Base-by-base conservation (phyloP, 2,329 filamentous ascomycete species). In the Cladophialophora exuberans region DNA sequence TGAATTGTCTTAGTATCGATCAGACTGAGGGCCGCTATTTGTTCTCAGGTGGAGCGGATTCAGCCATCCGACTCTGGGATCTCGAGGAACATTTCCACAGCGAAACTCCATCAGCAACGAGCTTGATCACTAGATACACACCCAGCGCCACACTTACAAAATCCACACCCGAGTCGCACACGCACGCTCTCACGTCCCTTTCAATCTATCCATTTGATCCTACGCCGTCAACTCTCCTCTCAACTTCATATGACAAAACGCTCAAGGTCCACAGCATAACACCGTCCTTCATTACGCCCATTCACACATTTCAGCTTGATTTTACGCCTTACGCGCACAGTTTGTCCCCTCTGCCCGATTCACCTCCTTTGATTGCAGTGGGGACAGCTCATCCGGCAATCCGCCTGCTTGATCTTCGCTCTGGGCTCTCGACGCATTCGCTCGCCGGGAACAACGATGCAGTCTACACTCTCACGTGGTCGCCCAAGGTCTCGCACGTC, bases 361-460 rank as follows among this genome's bases (percentile, higher is more conserved):
- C 52, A 75, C 83, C 48, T 80, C 78, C 96, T 0, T 81, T 96
- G 3, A 88, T 97, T 7, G 91, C 93, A 7, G 94, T 90, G 66
- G 92, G 89, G 0, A 95, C 91, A 0, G 90, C 95, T 61, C 86
- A 94, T 67, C 89, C 90, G 5, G 81, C 88, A 22, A 88, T 96
- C 11, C 85, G 91, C 13, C 82, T 97, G 5, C 84, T 97, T 4
- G 93, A 97, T 68, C 79, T 97, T 28, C 87, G 89, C 48, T 92
- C 91, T 1, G 90, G 90, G 2, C 82, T 90, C 13, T 84, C 81
- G 43, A 85, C 88, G 1, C 88, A 91, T 66, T 83, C 85, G 1
- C 77, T 92, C 25, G 80, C 86, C 1, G 85, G 87, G 0, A 85
- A 89, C 60, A 81, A 72, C 31, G 85, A 84, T 0, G 83, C 86